These are phyloP conservation scores for Xanthoconium purpureum DNA, from an alignment of 768 basidiomycete species.

Conservation along the genomic window DNA sequence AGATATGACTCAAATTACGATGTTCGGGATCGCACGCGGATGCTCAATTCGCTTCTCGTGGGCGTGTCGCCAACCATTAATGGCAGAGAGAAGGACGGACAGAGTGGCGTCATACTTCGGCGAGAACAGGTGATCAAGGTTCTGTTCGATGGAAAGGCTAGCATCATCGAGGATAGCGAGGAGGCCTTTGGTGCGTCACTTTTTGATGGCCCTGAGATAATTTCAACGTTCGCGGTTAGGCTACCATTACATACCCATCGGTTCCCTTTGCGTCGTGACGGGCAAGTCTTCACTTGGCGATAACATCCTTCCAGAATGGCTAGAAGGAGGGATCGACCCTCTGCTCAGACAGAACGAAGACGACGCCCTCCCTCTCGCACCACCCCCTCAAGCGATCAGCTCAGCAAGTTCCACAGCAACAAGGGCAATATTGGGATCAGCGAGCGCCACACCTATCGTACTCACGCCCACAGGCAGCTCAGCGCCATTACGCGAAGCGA, in stretches of 20 bases:
- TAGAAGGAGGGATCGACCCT: slow-evolving; percentile 80
- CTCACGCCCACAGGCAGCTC: slow-evolving; percentile 54
- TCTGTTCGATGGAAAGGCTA: slow-evolving; percentile 72
- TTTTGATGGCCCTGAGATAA: background rate
- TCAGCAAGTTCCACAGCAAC: slow-evolving; percentile 31
- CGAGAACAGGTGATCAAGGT: slow-evolving; percentile 80
- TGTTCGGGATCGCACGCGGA: slow-evolving; percentile 85
- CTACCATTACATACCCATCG: slow-evolving; percentile 48
- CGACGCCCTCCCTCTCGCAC: slow-evolving; percentile 37
- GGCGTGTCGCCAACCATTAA: slow-evolving; percentile 45
- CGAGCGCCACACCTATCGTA: slow-evolving; percentile 44
- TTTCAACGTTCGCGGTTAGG: slow-evolving; percentile 24
- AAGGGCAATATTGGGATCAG: slow-evolving; percentile 26
- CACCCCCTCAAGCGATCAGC: slow-evolving; percentile 41
- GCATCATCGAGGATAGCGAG: slow-evolving; percentile 39
- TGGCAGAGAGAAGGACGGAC: slow-evolving; percentile 41
- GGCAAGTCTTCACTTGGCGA: slow-evolving; percentile 46
- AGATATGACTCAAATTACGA: slow-evolving; percentile 88
- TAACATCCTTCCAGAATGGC: slow-evolving; percentile 74
- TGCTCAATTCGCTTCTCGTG: slow-evolving; percentile 66
- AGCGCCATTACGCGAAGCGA: slow-evolving; percentile 44
- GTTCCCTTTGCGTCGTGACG: slow-evolving; percentile 62
- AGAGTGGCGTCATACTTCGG: slow-evolving; percentile 73
- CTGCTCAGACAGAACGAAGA: slow-evolving; percentile 68
- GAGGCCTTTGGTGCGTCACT: slow-evolving; percentile 31